These are phyloP conservation scores for Ceratobasidium papillatum DNA, from an alignment of 1,284 basidiomycete species.

Conservation along the genomic window DNA sequence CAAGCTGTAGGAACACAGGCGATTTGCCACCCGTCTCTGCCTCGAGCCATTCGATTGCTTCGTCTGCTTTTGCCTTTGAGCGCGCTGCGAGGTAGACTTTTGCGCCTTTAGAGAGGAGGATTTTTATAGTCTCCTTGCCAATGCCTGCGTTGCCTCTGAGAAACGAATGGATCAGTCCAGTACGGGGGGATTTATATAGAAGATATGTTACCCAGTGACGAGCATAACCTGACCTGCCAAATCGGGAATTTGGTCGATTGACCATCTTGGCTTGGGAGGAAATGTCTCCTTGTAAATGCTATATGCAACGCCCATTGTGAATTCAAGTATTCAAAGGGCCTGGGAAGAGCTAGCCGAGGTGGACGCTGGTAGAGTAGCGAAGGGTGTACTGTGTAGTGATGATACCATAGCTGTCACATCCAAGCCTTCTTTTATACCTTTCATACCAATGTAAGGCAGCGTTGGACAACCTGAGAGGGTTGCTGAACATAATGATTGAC, in stretches of 20 bases:
- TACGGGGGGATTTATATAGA: background rate
- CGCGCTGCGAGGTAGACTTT: constrained; percentile 57
- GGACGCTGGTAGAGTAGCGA: background rate
- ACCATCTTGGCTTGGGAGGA: constrained; percentile 43
- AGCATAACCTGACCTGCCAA: constrained; percentile 40
- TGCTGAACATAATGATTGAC: no score
- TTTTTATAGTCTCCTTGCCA: constrained; percentile 46
- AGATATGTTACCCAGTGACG: constrained; percentile 35
- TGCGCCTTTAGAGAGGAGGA: constrained; percentile 52
- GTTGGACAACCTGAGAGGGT: no score
- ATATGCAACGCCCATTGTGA: constrained; percentile 1
- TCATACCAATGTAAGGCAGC: no score
- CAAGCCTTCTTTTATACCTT: background rate
- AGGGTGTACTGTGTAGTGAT: no score
- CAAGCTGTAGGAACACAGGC: constrained; percentile 63
- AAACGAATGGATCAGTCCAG: constrained; percentile 49
- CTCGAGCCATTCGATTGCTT: constrained; percentile 58
- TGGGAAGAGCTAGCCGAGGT: background rate
- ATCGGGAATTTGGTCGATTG: constrained; percentile 43
- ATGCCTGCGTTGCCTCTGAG: constrained; percentile 55
- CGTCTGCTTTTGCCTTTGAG: constrained; percentile 49
- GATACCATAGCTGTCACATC: background rate
- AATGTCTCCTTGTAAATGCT: constrained; percentile 39
- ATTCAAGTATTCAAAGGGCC: background rate
- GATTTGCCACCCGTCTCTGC: constrained; percentile 54